A percentile compares a stretch with the other conserved stretches of the same genome.
Conservation (phyloP, 2,329 filamentous ascomycete species). For the Emmonsiellopsis sp. region DNA sequence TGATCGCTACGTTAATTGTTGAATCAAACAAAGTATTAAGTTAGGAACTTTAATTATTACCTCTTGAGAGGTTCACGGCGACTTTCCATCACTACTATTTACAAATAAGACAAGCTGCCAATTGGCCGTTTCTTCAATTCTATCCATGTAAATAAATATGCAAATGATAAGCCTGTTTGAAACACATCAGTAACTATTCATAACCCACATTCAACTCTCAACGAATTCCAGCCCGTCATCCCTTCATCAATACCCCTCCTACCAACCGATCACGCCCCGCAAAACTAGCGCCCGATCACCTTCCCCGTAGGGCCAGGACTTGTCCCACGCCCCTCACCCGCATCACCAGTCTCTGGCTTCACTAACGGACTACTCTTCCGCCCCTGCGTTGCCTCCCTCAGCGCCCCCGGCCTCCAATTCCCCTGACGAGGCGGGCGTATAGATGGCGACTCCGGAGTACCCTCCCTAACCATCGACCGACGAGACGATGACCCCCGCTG, state of each 20-base stretch:
- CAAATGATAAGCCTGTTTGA: too few species aligned
- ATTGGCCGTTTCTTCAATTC: too few species aligned
- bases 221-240: too few species aligned
- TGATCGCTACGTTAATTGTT: too few species aligned
- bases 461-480: neutral
- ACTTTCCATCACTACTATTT: too few species aligned
- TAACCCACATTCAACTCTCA: too few species aligned
- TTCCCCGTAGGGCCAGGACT: slow-evolving; percentile 12
- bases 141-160: too few species aligned
- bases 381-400: slow-evolving; percentile 4
- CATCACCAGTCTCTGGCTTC: slow-evolving; percentile 18
- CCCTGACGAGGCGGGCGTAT: slow-evolving; percentile 9
- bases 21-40: too few species aligned
- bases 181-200: too few species aligned
- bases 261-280: neutral
- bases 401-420: slow-evolving; percentile 11
- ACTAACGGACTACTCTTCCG: slow-evolving; percentile 27
- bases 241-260: neutral
- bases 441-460: slow-evolving; percentile 15
- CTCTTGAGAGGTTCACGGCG: too few species aligned
- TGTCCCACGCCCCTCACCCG: slow-evolving; percentile 23
- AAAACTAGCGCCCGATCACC: neutral
- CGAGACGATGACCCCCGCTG: slow-evolving; percentile 24
- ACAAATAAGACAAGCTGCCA: too few species aligned
- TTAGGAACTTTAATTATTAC: too few species aligned